A percentile compares a stretch with the other conserved stretches of the same genome.
Evolutionary conservation across 495 filamentous ascomycete genomes (phyloP).

Genomic region (Aspergillus haitiensis): DNA sequence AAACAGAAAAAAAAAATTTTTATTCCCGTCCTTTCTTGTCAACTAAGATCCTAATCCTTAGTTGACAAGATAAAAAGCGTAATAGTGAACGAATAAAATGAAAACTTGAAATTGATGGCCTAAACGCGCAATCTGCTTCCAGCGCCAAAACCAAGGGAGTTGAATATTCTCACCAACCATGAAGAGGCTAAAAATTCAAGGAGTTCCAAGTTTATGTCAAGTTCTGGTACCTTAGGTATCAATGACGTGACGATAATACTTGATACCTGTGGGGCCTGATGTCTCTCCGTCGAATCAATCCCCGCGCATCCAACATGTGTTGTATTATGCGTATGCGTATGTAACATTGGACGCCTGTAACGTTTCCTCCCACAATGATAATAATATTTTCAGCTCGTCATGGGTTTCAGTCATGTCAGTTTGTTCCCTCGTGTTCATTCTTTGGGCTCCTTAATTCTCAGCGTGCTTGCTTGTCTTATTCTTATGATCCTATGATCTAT

Average conservation of each 20-base stretch:
- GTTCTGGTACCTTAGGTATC: background rate
- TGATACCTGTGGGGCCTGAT: background rate
- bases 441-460: background rate
- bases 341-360: slow-evolving; percentile 5
- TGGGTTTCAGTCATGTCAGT: slow-evolving; percentile 1
- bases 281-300: background rate
- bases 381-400: slow-evolving; percentile 1
- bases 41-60: no score
- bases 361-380: background rate
- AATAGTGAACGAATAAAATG: no score
- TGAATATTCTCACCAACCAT: no score
- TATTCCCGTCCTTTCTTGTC: background rate
- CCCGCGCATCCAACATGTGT: slow-evolving; percentile 2
- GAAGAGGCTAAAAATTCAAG: no score
- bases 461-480: background rate
- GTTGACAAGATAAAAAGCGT: no score
- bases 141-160: no score
- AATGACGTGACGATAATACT: slow-evolving; percentile 16
- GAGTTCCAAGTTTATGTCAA: no score
- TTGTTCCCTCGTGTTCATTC: background rate
- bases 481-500: slow-evolving; percentile 1
- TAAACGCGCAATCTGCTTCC: no score
- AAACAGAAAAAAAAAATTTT: no score
- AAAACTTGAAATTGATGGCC: no score
- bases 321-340: background rate